Evolutionary conservation across 75 land plant genomes (phyloP), one percentile per base, ranked within the genome.

Genomic region (Selaginella moellendorffii): DNA sequence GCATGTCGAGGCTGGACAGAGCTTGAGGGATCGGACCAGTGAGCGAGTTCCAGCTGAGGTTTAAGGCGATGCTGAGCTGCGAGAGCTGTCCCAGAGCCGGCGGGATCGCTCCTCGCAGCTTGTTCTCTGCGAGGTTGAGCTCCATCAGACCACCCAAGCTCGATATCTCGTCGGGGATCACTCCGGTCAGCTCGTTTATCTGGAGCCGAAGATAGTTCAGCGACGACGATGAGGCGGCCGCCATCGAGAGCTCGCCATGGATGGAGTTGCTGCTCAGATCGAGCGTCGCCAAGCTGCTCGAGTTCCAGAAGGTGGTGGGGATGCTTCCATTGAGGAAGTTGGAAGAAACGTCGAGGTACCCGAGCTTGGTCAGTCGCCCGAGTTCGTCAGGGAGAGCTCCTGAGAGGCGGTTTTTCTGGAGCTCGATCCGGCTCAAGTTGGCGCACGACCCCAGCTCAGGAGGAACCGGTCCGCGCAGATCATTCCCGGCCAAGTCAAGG

Each of bases 311-410:
- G 19, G 73, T 72, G 0, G 67, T 2, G 5, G 86, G 83, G 29
- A 85, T 79, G 12, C 54, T 31, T 23, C 71, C 73, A 10, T 53
- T 73, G 59, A 88, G 79, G 61, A 66, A 69, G 63, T 87, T 87
- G 30, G 28, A 51, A 20, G 88, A 78, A 70, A 81, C 70, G 70
- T 83, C 90, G 17, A 88, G 85, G 59, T 62, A 73, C 63, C 76
- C 74, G 29, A 88, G 78, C 64, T 62, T 29, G 10, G 69, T 26
- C 20, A 88, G 68, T 14, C 65, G 68, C 18, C 80, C 86, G 42
- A 83, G 65, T 28, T 51, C 36, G 10, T 62, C 21, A 12, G 86
- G 90, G n/a, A 86, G 72, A 1, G 70, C 20, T 17, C 88, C 91
- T 18, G 63, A 56, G 59, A 87, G 82, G 20, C 26, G 54, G 54